Evolutionary conservation across 805 yeast species (phyloP), one percentile per base, ranked within the genome.

Genomic region (Debaryomyces castellii): DNA sequence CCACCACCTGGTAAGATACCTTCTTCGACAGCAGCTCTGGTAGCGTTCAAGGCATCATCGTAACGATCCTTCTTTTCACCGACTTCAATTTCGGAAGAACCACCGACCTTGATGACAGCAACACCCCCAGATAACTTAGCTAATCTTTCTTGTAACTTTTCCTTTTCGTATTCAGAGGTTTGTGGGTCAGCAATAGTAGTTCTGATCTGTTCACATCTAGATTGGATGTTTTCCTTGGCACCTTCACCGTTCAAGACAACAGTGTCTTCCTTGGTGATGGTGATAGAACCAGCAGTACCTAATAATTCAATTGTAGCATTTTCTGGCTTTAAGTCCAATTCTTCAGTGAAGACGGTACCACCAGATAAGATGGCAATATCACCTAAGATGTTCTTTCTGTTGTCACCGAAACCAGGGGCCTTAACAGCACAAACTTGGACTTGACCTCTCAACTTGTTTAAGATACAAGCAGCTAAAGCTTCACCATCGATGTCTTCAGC

Each of bases 1-100:
- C 99, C 99, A 69, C 99, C 99, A 76, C 99, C 99, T 64, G 99
- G 99, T 56, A 94, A 80, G 65, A 94, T 90, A 74, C 99, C 99
- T 73, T 89, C 96, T 74, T 92, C 92, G 53, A 94, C 96, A 54
- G 99, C 99, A 51, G 99, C 97, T 73, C 98, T 89, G 44, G 98
- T 94, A 46, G 99, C 97, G 66, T 94, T 92, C 66, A 94, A 80
- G 22, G 99, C 98, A 76, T 94, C 99, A 62, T 94, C 98, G 64
- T 90, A 89, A 74, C 99, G 87, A 71, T 94, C 99, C 79, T 94
- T 94, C 94, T 94, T 94, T 80, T 94, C 99, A 64, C 97, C 95
- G 55, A 94, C 99, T 76, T 94, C 98, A 55, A 94, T 87, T 76
- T 94, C 98, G 18, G 96, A 87, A 39, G 96, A 69, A 58, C 99